These are phyloP conservation scores for Mimosa bimucronata DNA, from an alignment of 306 rosid species.

Conservation along the genomic window DNA sequence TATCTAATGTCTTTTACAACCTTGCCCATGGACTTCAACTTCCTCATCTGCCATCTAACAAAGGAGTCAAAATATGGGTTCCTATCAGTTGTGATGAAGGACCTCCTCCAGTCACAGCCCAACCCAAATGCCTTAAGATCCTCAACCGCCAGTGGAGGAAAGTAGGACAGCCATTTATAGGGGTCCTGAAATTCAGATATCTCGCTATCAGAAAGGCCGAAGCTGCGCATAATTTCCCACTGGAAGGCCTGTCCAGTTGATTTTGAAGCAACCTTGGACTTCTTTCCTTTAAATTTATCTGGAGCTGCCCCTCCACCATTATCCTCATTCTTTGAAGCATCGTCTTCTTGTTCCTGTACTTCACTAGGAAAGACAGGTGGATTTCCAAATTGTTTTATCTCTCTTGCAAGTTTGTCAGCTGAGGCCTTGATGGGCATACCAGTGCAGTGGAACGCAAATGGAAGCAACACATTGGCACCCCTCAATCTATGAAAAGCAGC, in stretches of 20 bases:
- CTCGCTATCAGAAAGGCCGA: conserved; percentile 77
- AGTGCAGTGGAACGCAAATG: conserved; percentile 93
- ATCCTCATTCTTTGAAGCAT: conserved; percentile 46
- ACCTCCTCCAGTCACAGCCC: conserved; percentile 94
- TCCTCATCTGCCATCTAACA: conserved; percentile 95
- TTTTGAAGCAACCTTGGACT: conserved; percentile 80
- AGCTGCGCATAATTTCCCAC: conserved; percentile 95
- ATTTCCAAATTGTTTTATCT: conserved; percentile 69
- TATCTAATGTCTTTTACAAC: conserved; percentile 94
- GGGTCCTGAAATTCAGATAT: conserved; percentile 79
- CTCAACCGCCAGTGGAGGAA: conserved; percentile 89
- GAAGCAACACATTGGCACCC: conserved; percentile 87
- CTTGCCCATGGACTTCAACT: conserved; percentile 80
- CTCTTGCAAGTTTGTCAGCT: conserved; percentile 86
- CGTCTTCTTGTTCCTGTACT: conserved; percentile 42
- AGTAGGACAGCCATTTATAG: conserved; percentile 80
- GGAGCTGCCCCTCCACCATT: conserved; percentile 50
- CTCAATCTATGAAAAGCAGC: conserved; percentile 81
- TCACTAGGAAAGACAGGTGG: conserved; percentile 69
- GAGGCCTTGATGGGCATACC: conserved; percentile 99
- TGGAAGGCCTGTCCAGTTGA: conserved; percentile 74
- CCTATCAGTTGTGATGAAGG: conserved; percentile 79
- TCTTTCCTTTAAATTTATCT: conserved; percentile 83
- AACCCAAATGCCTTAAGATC: conserved; percentile 92
- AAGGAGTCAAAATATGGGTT: conserved; percentile 82